Conservation (phyloP, 495 filamentous ascomycete species). For the Ascodesmis nigricans region DNA sequence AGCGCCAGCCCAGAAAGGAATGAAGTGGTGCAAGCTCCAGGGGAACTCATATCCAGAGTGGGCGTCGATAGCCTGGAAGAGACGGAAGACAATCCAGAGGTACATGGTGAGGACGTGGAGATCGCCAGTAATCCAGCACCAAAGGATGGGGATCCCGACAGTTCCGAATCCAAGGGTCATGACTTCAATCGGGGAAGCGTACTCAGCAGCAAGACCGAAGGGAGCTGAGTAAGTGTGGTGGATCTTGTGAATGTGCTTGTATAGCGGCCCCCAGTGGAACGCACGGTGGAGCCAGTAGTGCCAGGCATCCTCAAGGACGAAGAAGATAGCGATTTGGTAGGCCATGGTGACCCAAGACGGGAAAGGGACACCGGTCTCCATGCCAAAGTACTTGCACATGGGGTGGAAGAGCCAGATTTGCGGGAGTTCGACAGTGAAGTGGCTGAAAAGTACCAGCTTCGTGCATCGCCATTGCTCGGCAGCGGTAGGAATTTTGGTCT, state of each 20-base stretch:
- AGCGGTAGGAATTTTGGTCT: constrained; percentile 76
- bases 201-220: constrained; percentile 90
- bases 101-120: constrained; percentile 96
- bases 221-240: constrained; percentile 97
- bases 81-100: constrained; percentile 74
- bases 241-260: constrained; percentile 91
- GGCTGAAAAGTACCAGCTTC: constrained; percentile 66
- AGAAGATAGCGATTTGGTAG: constrained; percentile 82
- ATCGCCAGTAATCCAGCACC: constrained; percentile 62
- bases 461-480: constrained; percentile 90
- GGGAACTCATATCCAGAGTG: constrained; percentile 97
- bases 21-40: constrained; percentile 81
- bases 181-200: constrained; percentile 91
- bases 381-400: constrained; percentile 82
- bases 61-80: constrained; percentile 95
- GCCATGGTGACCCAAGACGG: constrained; percentile 65
- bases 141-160: constrained; percentile 61
- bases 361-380: constrained; percentile 77
- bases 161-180: constrained; percentile 93
- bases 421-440: constrained; percentile 91
- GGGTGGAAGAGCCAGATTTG: constrained; percentile 99
- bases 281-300: constrained; percentile 94
- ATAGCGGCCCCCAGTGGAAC: constrained; percentile 85
- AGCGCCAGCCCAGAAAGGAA: constrained; percentile 96
- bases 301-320: constrained; percentile 91